phyloP scores from a whole-genome alignment of 768 basidiomycete species.

The Boletus rubescentipes region DNA sequence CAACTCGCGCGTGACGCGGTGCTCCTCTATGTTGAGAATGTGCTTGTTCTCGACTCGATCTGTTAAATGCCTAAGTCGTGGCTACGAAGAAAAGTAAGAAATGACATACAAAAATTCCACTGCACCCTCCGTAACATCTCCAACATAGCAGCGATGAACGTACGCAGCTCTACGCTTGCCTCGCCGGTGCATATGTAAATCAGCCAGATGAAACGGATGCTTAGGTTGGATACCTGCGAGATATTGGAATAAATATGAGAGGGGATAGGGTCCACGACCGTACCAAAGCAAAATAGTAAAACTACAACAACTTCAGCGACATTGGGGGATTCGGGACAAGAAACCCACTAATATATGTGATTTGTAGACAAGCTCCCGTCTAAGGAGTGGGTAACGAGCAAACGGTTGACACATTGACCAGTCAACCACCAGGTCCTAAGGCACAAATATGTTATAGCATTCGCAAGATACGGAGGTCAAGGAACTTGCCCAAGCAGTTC shows the following conservation, averaged over 20 bases:
- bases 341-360: conserved; percentile 53
- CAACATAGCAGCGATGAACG: conserved; percentile 65
- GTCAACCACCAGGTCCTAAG: conserved; percentile 83
- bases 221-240: conserved; percentile 61
- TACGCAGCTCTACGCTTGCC: conserved; percentile 50
- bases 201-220: conserved; percentile 83
- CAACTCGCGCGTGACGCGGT: conserved; percentile 82
- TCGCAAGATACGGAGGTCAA: background rate
- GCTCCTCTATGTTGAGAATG: conserved; percentile 77
- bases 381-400: conserved; percentile 57
- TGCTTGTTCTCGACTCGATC: conserved; percentile 90
- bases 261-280: conserved; percentile 13
- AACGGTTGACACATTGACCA: conserved; percentile 79
- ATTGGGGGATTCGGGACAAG: background rate
- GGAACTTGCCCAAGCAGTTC: conserved; percentile 71
- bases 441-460: background rate
- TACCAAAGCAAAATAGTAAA: conserved; percentile 81
- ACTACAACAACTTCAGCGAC: conserved; percentile 33
- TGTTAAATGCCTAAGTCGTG: conserved; percentile 24
- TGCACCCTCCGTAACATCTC: conserved; percentile 82
- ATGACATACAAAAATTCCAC: conserved; percentile 85
- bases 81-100: conserved; percentile 3
- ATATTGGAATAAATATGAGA: background rate
- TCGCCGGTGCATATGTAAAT: conserved; percentile 63
- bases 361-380: conserved; percentile 73